phyloP scores from a whole-genome alignment of 1,284 basidiomycete species.

The Golubevia sp. region DNA sequence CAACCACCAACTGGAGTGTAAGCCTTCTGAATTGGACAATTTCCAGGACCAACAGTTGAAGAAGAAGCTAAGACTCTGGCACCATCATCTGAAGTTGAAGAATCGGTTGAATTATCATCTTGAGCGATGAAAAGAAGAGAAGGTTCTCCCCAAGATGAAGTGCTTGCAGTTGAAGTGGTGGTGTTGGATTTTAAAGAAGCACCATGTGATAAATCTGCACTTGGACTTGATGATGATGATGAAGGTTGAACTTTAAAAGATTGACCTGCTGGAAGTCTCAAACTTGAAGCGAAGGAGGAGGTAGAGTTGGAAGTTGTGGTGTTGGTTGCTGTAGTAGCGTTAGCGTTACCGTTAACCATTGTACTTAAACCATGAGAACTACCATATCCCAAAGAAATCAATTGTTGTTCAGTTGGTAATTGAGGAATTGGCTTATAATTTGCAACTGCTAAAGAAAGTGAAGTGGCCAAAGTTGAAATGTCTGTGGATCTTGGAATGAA shows the following conservation, averaged over 20 bases:
- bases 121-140: constrained; percentile 37
- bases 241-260: too few species aligned
- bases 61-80: constrained; percentile 23
- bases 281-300: background rate
- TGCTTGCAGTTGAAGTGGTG: constrained; percentile 6
- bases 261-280: background rate
- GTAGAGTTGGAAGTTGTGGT: constrained; percentile 1
- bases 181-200: constrained; percentile 7
- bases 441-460: constrained; percentile 49
- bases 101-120: background rate
- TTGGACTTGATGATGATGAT: background rate
- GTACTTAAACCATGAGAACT: background rate
- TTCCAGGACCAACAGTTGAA: constrained; percentile 36
- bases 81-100: constrained; percentile 7
- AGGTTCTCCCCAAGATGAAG: constrained; percentile 33
- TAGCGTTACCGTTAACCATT: background rate
- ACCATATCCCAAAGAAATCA: constrained; percentile 1
- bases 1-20: constrained; percentile 47
- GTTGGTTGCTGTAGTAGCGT: background rate
- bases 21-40: constrained; percentile 32
- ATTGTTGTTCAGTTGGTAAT: background rate
- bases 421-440: constrained; percentile 58
- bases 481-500: constrained; percentile 7
- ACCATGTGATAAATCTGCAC: constrained; percentile 3
- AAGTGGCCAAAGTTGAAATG: constrained; percentile 25